Conservation (phyloP, 2,329 filamentous ascomycete species). For the Metarhizium brunneum region DNA sequence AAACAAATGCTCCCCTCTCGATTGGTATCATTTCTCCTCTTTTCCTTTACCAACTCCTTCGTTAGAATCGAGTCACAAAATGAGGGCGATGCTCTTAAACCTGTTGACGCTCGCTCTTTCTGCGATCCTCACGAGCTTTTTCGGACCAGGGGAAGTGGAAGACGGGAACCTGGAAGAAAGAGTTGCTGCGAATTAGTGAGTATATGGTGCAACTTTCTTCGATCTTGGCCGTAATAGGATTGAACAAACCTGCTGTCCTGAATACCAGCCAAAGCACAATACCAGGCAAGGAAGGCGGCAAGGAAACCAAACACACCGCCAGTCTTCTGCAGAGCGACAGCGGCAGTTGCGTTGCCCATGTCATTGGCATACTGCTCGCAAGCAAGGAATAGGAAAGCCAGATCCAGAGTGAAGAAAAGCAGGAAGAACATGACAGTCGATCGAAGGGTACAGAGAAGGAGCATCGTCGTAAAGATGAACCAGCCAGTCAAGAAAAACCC, state of each 20-base stretch:
- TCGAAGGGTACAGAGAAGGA: conserved; percentile 64
- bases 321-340: conserved; percentile 50
- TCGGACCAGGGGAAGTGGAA: conserved; percentile 93
- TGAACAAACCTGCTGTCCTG: conserved; percentile 55
- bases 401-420: conserved; percentile 68
- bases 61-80: neutral
- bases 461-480: conserved; percentile 76
- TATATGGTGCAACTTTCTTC: too few species aligned
- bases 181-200: conserved; percentile 45
- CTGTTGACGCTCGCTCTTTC: conserved; percentile 27
- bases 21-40: neutral
- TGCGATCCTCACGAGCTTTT: conserved; percentile 54
- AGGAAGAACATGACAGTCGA: conserved; percentile 72
- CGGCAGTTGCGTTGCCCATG: conserved; percentile 36
- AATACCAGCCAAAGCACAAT: conserved; percentile 75
- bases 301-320: conserved; percentile 75
- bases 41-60: neutral
- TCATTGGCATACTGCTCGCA: conserved; percentile 50
- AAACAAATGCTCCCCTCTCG: neutral
- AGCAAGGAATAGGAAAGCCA: conserved; percentile 66
- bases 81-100: conserved; percentile 5
- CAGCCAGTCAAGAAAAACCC: conserved; percentile 70
- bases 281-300: conserved; percentile 77
- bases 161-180: conserved; percentile 86
- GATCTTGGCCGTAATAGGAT: neutral